These are phyloP conservation scores for Suhomyces sp. DNA, from an alignment of 805 yeast species.

Conservation along the genomic window DNA sequence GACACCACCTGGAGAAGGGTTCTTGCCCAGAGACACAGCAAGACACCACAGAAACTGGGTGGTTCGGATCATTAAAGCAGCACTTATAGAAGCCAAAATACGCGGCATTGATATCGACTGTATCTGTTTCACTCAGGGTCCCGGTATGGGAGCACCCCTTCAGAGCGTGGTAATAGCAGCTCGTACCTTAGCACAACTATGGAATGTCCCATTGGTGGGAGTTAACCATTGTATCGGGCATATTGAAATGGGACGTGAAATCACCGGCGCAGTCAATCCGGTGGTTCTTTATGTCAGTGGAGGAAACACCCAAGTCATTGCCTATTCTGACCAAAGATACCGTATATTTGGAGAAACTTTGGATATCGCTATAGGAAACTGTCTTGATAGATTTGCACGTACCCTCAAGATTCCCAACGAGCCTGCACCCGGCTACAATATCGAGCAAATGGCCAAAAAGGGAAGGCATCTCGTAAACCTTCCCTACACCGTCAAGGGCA, in stretches of 20 bases:
- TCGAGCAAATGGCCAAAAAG: conserved; percentile 86
- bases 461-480: conserved; percentile 63
- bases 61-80: conserved; percentile 65
- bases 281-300: conserved; percentile 97
- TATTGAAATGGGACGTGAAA: conserved; percentile 98
- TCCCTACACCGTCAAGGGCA: conserved; percentile 97
- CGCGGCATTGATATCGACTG: conserved; percentile 57
- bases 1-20: conserved; percentile 98
- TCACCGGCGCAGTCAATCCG: conserved; percentile 96
- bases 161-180: conserved; percentile 93
- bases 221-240: conserved; percentile 98
- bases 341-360: conserved; percentile 99
- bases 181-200: conserved; percentile 72
- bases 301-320: conserved; percentile 97
- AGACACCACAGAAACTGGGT: conserved; percentile 96
- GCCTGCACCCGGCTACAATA: conserved; percentile 97
- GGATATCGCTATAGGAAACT: conserved; percentile 97
- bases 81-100: conserved; percentile 62
- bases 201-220: conserved; percentile 85
- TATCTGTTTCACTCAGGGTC: conserved; percentile 95
- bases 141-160: conserved; percentile 99
- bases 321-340: conserved; percentile 89
- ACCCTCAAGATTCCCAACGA: conserved; percentile 83
- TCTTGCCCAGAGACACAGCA: conserved; percentile 94
- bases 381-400: conserved; percentile 93